A percentile compares a stretch with the other conserved stretches of the same genome.
Conservation (phyloP, 345 rosid genomes). For the Melastoma malabathricum region DNA sequence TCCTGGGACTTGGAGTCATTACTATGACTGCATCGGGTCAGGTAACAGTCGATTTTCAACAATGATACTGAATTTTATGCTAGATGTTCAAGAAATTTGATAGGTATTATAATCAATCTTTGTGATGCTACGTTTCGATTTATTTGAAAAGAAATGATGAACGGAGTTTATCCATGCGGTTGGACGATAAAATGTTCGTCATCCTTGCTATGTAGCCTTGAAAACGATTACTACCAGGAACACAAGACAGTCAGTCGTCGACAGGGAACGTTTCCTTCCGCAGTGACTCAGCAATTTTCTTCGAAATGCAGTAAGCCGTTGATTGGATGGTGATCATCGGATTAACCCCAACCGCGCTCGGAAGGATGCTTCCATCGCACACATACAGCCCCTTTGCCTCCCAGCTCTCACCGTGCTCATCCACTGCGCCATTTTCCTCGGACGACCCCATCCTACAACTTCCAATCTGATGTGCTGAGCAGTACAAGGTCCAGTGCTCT, state of each 20-base stretch:
- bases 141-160: too few relatives aligned
- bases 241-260: not conserved
- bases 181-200: too few relatives aligned
- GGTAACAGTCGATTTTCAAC: too few relatives aligned
- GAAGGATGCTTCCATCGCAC: constrained; percentile 16
- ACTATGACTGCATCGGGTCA: too few relatives aligned
- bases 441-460: constrained; percentile 60
- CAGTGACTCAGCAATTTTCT: constrained; percentile 10
- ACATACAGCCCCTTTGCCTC: constrained; percentile 14
- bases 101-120: too few relatives aligned
- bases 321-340: constrained; percentile 19
- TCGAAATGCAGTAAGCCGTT: constrained; percentile 14
- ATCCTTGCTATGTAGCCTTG: too few relatives aligned
- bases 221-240: too few relatives aligned
- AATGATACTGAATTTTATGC: too few relatives aligned
- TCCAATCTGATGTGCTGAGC: constrained; percentile 66
- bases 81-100: too few relatives aligned
- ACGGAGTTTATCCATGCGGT: too few relatives aligned
- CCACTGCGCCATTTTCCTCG: constrained; percentile 40
- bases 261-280: not conserved
- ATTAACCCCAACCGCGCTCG: constrained; percentile 13
- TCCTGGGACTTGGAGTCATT: too few relatives aligned
- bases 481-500: constrained; percentile 27
- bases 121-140: too few relatives aligned
- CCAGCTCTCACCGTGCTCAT: constrained; percentile 37